Percentiles rank a stretch among this genome's conserved stretches.
Conservation (phyloP, 1,284 basidiomycete genomes). For the Trametes pubescens region DNA sequence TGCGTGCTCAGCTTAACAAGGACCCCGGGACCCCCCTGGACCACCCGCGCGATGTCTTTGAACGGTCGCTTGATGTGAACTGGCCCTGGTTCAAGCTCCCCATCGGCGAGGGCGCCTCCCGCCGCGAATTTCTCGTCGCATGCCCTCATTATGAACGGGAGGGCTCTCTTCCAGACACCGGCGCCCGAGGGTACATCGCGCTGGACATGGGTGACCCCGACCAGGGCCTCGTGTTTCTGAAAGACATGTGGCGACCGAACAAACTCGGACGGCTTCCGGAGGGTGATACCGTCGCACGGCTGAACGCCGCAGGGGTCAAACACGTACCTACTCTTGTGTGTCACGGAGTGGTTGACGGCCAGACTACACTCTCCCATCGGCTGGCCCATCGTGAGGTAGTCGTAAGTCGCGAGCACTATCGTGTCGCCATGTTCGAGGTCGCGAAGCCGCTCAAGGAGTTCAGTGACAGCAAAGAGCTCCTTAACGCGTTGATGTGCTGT, state of each 20-base stretch:
- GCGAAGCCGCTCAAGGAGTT: conserved; percentile 8
- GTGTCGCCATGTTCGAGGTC: conserved; percentile 19
- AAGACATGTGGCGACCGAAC: conserved; percentile 7
- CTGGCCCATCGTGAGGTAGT: neutral
- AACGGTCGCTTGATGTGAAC: neutral
- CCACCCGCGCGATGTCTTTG: neutral
- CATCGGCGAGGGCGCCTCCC: neutral
- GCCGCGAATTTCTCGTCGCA: conserved; percentile 12
- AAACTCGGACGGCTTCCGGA: neutral
- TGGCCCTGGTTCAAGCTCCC: conserved; percentile 12
- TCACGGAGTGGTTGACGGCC: conserved; percentile 6
- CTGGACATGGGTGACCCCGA: neutral
- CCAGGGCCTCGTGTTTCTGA: neutral
- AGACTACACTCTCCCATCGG: neutral
- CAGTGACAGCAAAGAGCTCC: neutral
- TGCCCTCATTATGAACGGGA: neutral
- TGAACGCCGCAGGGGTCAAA: neutral
- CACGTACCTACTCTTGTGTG: conserved; percentile 6
- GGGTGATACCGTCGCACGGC: neutral
- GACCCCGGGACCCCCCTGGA: neutral
- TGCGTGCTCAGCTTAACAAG: conserved; percentile 1
- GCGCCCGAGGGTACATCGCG: conserved; percentile 7
- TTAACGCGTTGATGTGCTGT: neutral
- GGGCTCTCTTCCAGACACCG: neutral
- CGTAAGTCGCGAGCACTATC: conserved; percentile 12